Percentiles rank a stretch among this genome's conserved stretches.
phyloP scores from a whole-genome alignment of 257 asterid species.

The Oldenlandia corymbosa region DNA sequence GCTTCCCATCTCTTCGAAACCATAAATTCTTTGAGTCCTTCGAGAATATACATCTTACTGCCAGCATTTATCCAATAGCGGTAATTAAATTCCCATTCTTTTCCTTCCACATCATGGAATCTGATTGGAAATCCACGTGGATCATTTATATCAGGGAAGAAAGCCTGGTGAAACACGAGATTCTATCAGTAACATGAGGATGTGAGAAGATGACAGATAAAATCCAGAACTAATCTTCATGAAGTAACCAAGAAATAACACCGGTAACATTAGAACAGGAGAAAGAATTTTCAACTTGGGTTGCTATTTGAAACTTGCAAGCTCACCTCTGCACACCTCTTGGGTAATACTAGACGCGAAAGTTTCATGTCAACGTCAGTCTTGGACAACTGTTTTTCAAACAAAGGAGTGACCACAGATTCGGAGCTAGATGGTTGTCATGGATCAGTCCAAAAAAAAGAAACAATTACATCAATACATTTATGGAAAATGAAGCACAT shows the following conservation, averaged over 20 bases:
- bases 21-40: conserved; percentile 67
- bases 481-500: background rate
- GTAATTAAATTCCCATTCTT: conserved; percentile 54
- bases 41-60: conserved; percentile 52
- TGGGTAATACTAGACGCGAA: conserved; percentile 60
- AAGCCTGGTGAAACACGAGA: conserved; percentile 35
- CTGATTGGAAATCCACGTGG: conserved; percentile 43
- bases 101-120: conserved; percentile 64
- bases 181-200: background rate
- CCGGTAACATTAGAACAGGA: background rate
- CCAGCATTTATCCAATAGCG: conserved; percentile 55
- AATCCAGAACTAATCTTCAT: background rate
- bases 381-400: conserved; percentile 49
- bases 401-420: conserved; percentile 48
- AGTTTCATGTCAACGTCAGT: conserved; percentile 52
- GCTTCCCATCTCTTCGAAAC: conserved; percentile 57
- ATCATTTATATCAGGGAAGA: conserved; percentile 58
- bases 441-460: conserved; percentile 29
- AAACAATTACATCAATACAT: background rate
- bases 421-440: conserved; percentile 47
- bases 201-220: background rate
- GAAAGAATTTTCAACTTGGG: background rate
- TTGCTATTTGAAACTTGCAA: conserved; percentile 2
- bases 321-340: conserved; percentile 66
- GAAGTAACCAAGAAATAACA: background rate